Conservation (phyloP, 176 grass and related monocot species). For the Carex myosuroides region DNA sequence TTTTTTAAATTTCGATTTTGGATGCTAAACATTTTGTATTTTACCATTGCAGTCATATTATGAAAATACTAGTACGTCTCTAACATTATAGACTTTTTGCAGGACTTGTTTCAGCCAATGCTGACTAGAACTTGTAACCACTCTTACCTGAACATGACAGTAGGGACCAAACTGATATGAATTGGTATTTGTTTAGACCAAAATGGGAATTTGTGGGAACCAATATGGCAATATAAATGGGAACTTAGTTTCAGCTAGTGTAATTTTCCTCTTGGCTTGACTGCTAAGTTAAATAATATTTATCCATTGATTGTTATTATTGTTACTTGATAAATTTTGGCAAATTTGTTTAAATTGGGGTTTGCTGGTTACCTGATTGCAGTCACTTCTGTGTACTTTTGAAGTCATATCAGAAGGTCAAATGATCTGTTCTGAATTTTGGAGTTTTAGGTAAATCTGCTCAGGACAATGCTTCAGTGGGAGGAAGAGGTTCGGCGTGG, state of each 20-base stretch:
- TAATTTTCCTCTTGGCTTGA: neutral
- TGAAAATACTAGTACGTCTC: neutral
- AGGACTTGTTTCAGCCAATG: neutral
- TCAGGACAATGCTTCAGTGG: constrained; percentile 94
- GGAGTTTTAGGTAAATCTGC: constrained; percentile 55
- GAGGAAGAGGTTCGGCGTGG: constrained; percentile 66
- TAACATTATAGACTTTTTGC: neutral
- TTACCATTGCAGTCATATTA: neutral
- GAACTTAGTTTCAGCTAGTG: neutral
- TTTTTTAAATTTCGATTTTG: neutral
- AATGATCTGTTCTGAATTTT: neutral
- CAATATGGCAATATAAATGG: neutral
- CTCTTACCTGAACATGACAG: neutral
- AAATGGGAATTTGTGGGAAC: neutral
- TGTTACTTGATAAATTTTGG: neutral
- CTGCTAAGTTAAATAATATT: neutral
- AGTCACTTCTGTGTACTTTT: neutral
- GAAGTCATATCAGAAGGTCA: neutral
- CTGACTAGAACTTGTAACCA: neutral
- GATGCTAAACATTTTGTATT: neutral
- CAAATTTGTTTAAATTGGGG: neutral
- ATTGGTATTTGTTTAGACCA: neutral
- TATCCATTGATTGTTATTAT: neutral
- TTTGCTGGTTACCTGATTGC: neutral
- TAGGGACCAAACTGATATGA: neutral